Base-by-base conservation (phyloP, 2,329 filamentous ascomycete genomes). In the Akanthomyces lecanii region DNA sequence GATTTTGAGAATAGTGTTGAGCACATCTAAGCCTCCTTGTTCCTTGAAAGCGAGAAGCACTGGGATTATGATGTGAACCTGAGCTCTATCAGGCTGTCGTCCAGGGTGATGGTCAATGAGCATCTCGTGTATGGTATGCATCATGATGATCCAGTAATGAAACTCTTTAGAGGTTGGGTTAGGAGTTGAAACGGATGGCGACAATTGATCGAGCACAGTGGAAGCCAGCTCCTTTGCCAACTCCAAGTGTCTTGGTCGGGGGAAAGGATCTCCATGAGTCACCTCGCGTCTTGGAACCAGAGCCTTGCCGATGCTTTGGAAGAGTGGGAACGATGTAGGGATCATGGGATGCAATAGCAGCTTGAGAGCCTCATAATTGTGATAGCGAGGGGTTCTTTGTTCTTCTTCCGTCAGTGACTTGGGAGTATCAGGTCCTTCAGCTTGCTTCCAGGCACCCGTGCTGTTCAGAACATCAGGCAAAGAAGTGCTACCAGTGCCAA, bases 31-130 rank as follows among this genome's bases (percentile, higher is more conserved):
- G 0, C 95, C 94, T 45, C 86, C 87, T 54, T 87, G 84, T 64
- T 91, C 88, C 73, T 93, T 94, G 78, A 99, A 97, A 0, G 92
- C 90, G 62, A 93, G 83, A 28, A 99, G 81, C 42, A 98, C 88
- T 33, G 95, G 83, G 50, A 92, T 89, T 60, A 89, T 84, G 16
- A 88, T 80, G 65, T 86, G 84, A 10, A 78, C 70, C 6, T 73
- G 79, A 66, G 76, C 78, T 67, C 75, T 82, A 66, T 79, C 85
- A 70, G 70, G 81, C 69, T 76, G 78, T 63, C 76, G 80, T 65
- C 71, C 75, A 67, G 79, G 76, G 75, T 83, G 82, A 59, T 76
- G 74, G 70, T 96, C 92, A 65, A 95, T 85, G 65, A 96, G 78
- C 74, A 96, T 85, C 71, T 93, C 89, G 45, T 90, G 87, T 61